Base-by-base conservation (phyloP, 2,329 filamentous ascomycete species). In the Fusarium hostae region DNA sequence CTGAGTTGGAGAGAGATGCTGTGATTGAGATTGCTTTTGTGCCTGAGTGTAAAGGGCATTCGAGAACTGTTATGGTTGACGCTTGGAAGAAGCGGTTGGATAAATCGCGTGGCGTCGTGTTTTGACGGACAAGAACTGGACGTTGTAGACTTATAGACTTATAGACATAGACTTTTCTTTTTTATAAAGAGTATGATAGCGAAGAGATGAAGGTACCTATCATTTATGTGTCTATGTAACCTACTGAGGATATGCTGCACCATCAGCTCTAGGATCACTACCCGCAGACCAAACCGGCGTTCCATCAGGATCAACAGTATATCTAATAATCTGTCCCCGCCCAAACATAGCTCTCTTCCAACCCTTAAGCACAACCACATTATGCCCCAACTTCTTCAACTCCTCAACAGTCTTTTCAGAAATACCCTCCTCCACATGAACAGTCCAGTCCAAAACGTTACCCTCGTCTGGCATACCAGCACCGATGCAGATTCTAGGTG, bases 241-340 rank as follows among this genome's bases (percentile, higher is more conserved):
- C n/a, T n/a, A n/a, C 70, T 81, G 80, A 39, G 89, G 89, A 78
- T 87, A 90, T 11, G 89, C 89, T 4, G 80, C 89, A 1, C 96
- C 95, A 81, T 99, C 95, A 0, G 93, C 95, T 66, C 96, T 88
- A 75, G 89, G 87, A 84, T 99, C 95, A 79, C 95, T 98, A 1
- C 94, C 95, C 1, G 90, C 95, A 60, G 93, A 97, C 89, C 93
- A 98, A 4, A 98, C 87, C 10, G 89, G 85, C 34, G 87, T 85
- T 6, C 89, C 89, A 45, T 96, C 93, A 0, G 84, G 80, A 72
- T 98, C 94, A 30, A 91, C 84, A 79, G 92, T 91, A 78, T 90
- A 90, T 63, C 94, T 85, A 68, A 98, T 96, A 52, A 98, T 87
- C 85, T 98, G 95, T 0, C 95, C 95, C 6, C 94, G 85, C 0